These are phyloP conservation scores for Aureobasidium sp. DNA, from an alignment of 2,329 filamentous ascomycete species.

Conservation along the genomic window DNA sequence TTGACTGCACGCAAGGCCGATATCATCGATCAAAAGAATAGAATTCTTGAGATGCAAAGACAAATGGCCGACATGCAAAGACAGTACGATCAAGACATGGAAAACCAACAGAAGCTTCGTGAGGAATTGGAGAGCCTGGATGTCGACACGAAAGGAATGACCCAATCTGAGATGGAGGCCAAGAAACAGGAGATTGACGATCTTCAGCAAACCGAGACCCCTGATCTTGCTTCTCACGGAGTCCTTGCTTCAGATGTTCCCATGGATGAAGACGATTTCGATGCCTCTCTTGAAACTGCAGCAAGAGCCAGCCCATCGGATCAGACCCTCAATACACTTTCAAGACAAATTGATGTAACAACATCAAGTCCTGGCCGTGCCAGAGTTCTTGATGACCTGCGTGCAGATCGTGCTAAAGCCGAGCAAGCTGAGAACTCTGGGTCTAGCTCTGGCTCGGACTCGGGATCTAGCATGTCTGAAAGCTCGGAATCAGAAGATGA, in stretches of 20 bases:
- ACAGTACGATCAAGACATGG: constrained; percentile 34
- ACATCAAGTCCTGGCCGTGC: constrained; percentile 2
- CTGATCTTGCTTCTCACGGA: background rate
- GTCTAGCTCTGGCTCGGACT: background rate
- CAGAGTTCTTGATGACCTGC: constrained; percentile 1
- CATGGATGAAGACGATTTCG: constrained; percentile 4
- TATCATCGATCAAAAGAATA: constrained; percentile 18
- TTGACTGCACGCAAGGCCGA: constrained; percentile 19
- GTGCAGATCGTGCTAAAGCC: constrained; percentile 7
- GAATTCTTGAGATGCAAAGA: constrained; percentile 23
- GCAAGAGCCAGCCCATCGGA: background rate
- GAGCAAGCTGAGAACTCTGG: background rate
- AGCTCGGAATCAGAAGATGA: constrained; percentile 20
- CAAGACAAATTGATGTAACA: background rate
- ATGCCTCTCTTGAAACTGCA: background rate
- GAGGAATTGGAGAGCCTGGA: constrained; percentile 43
- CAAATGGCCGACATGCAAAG: constrained; percentile 39
- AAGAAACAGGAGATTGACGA: constrained; percentile 32
- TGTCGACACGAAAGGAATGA: constrained; percentile 42
- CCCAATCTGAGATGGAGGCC: constrained; percentile 39
- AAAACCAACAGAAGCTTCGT: constrained; percentile 26
- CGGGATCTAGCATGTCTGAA: constrained; percentile 17
- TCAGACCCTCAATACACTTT: background rate
- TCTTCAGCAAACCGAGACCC: background rate
- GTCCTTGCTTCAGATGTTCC: constrained; percentile 17